Percentiles rank a stretch among this genome's conserved stretches.
These are phyloP conservation scores for Parasitella parasitica DNA, from an alignment of 371 early-diverging fungal species.

Conservation along the genomic window DNA sequence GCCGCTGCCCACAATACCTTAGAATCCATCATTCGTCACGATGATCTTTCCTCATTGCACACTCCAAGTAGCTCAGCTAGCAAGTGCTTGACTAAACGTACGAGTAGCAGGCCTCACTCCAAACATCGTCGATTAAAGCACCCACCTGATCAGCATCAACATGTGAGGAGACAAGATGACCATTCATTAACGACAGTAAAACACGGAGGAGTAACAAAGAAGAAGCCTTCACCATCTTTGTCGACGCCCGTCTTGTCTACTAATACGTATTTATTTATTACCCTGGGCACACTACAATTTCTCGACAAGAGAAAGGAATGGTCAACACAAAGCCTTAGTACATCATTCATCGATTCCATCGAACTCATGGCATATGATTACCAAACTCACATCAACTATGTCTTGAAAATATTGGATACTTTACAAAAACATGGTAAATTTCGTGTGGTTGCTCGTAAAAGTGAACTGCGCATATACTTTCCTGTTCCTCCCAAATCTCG, in stretches of 20 bases:
- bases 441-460: slow-evolving; percentile 6
- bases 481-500: slow-evolving; percentile 6
- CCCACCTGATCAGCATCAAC: not conserved
- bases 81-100: not conserved
- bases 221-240: not conserved
- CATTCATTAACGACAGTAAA: not conserved
- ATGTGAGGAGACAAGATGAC: not conserved
- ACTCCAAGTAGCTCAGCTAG: not conserved
- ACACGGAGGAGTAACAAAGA: not conserved
- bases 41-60: slow-evolving; percentile 14
- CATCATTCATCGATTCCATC: slow-evolving; percentile 12
- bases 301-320: slow-evolving; percentile 1
- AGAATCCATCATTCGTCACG: slow-evolving; percentile 15
- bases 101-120: not conserved
- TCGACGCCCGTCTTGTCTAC: not conserved
- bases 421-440: slow-evolving; percentile 9
- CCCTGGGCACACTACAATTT: slow-evolving; percentile 15
- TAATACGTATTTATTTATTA: slow-evolving; percentile 12
- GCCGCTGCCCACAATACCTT: not conserved
- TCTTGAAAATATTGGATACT: slow-evolving; percentile 10
- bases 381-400: slow-evolving; percentile 17
- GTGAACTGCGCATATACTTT: slow-evolving; percentile 23
- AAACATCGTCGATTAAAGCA: not conserved
- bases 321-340: slow-evolving; percentile 10
- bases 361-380: slow-evolving; percentile 7